Percentiles rank a stretch among this genome's conserved stretches.
Evolutionary conservation across 179 eudicot species (phyloP).

Genomic region (Actinidia arguta): DNA sequence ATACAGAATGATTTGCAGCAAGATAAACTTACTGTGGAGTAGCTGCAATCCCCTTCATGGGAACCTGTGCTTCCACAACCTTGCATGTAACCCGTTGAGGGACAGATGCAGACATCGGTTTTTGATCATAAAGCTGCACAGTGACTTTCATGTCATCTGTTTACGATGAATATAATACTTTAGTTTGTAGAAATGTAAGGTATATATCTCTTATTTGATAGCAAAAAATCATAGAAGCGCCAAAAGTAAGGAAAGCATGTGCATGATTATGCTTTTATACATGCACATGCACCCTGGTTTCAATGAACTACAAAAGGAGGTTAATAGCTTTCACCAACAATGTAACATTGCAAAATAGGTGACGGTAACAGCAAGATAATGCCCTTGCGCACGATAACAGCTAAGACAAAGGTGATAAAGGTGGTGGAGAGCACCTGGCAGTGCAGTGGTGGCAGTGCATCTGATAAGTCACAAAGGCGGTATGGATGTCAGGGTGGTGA

Average conservation of each 20-base stretch:
- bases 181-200: not conserved
- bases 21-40: conserved; percentile 72
- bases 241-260: not conserved
- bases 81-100: conserved; percentile 91
- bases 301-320: not conserved
- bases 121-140: conserved; percentile 75
- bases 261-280: not conserved
- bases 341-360: not conserved
- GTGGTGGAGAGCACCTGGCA: not conserved
- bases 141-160: conserved; percentile 87
- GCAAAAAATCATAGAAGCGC: not conserved
- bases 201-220: not conserved
- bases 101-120: conserved; percentile 85
- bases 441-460: not conserved
- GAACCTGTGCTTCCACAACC: conserved; percentile 81
- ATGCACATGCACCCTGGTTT: not conserved
- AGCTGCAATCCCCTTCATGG: conserved; percentile 78
- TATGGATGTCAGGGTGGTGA: not conserved
- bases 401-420: not conserved
- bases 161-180: conserved; percentile 12
- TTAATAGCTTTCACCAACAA: conserved; percentile 1
- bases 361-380: not conserved
- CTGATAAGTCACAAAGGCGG: not conserved
- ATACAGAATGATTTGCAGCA: not conserved
- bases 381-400: not conserved